Evolutionary conservation across 2,329 filamentous ascomycete genomes (phyloP).

Genomic region (Pyricularia pennisetigena): DNA sequence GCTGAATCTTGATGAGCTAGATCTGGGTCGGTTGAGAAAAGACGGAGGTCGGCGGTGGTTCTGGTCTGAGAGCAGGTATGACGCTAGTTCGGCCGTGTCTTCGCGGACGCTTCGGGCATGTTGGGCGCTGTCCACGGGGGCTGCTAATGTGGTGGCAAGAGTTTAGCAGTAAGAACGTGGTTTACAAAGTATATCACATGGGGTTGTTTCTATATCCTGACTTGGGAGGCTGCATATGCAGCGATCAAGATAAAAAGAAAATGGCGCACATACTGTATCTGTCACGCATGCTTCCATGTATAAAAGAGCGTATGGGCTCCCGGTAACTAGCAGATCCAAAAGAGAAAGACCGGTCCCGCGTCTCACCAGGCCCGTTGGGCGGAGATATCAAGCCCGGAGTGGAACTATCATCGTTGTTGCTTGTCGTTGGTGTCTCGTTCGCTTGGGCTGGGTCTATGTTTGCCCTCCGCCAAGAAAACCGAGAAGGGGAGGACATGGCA

Average conservation of each 20-base stretch:
- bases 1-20: slow-evolving; percentile 20
- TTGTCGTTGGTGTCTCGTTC: neutral
- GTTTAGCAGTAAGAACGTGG: neutral
- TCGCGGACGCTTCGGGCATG: slow-evolving; percentile 74
- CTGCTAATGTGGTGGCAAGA: slow-evolving; percentile 18
- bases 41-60: slow-evolving; percentile 31
- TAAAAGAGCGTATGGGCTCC: slow-evolving; percentile 63
- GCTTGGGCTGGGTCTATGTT: neutral
- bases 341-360: slow-evolving; percentile 28
- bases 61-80: slow-evolving; percentile 64
- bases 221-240: neutral
- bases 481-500: neutral
- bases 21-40: slow-evolving; percentile 31
- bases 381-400: neutral
- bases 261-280: slow-evolving; percentile 36
- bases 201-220: neutral
- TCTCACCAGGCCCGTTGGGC: slow-evolving; percentile 14
- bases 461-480: neutral
- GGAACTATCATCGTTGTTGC: neutral
- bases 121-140: slow-evolving; percentile 56
- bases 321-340: slow-evolving; percentile 33
- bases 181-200: neutral
- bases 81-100: slow-evolving; percentile 79
- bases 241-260: neutral
- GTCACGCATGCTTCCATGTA: slow-evolving; percentile 54